These are phyloP conservation scores for Phaseolus lunatus DNA, from an alignment of 306 rosid genomes.

Conservation along the genomic window DNA sequence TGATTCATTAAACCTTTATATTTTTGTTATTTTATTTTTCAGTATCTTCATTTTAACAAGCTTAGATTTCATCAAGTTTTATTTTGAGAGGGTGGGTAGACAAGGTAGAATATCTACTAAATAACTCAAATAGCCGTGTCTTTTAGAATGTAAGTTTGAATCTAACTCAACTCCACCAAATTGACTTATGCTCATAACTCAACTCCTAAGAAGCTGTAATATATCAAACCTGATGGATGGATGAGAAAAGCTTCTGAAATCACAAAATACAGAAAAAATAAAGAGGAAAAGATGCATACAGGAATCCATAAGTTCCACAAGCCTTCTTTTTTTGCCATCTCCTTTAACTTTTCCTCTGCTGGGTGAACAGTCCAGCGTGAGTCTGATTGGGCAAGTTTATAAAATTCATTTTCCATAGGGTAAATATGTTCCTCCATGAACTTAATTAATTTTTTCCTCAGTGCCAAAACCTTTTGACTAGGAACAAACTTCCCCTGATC, in stretches of 20 bases:
- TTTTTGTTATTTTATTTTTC: not conserved
- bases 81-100: not conserved
- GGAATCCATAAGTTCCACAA: conserved; percentile 96
- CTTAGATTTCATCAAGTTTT: not conserved
- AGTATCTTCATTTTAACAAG: not conserved
- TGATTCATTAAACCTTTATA: not conserved
- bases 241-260: conserved; percentile 34
- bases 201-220: conserved; percentile 20
- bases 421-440: conserved; percentile 91
- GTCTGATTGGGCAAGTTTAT: conserved; percentile 75
- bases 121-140: not conserved
- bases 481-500: conserved; percentile 76
- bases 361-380: conserved; percentile 95
- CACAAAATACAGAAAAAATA: conserved; percentile 34
- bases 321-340: conserved; percentile 92
- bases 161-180: too few relatives aligned
- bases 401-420: conserved; percentile 87
- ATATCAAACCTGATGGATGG: conserved; percentile 27
- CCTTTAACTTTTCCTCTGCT: conserved; percentile 88
- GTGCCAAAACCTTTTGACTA: conserved; percentile 57
- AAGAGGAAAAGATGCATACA: conserved; percentile 59
- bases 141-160: too few relatives aligned
- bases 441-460: conserved; percentile 72
- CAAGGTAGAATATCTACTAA: not conserved
- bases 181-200: too few relatives aligned